Conservation (phyloP, 768 basidiomycete species). For the Lentinula boryana region DNA sequence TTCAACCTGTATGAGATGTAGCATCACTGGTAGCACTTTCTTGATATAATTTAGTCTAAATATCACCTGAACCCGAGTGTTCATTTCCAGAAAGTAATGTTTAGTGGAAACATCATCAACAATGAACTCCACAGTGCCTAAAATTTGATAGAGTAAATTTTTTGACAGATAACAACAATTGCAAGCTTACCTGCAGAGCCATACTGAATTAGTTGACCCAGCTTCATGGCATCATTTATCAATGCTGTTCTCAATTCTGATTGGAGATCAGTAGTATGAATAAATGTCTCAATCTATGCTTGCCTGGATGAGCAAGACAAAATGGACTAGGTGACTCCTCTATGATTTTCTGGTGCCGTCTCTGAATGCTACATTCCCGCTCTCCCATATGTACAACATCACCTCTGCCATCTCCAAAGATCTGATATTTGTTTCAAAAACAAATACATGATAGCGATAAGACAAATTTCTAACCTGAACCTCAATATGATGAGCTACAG, state of each 20-base stretch:
- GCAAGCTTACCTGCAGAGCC: slow-evolving; percentile 44
- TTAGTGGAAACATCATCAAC: slow-evolving; percentile 44
- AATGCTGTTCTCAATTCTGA: slow-evolving; percentile 40
- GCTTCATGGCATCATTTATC: slow-evolving; percentile 45
- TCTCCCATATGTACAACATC: slow-evolving; percentile 61
- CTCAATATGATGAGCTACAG: slow-evolving; percentile 56
- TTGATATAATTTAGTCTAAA: neutral
- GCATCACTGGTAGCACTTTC: no score
- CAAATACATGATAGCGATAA: neutral
- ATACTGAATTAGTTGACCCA: slow-evolving; percentile 47
- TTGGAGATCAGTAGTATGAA: neutral
- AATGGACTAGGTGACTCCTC: slow-evolving; percentile 68
- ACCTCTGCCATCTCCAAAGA: slow-evolving; percentile 61
- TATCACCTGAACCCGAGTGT: slow-evolving; percentile 53
- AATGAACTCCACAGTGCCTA: slow-evolving; percentile 66
- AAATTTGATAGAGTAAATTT: no score
- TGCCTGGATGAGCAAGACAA: slow-evolving; percentile 37
- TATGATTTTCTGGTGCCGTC: slow-evolving; percentile 68
- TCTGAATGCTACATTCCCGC: slow-evolving; percentile 64
- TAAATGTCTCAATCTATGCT: neutral
- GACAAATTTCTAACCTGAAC: slow-evolving; percentile 37
- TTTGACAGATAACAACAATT: neutral
- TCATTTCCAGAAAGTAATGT: slow-evolving; percentile 72
- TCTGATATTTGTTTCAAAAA: slow-evolving; percentile 24
- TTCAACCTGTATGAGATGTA: slow-evolving; percentile 41